Conservation (phyloP, 169 alveolate species). For the Plasmodium vivax region DNA sequence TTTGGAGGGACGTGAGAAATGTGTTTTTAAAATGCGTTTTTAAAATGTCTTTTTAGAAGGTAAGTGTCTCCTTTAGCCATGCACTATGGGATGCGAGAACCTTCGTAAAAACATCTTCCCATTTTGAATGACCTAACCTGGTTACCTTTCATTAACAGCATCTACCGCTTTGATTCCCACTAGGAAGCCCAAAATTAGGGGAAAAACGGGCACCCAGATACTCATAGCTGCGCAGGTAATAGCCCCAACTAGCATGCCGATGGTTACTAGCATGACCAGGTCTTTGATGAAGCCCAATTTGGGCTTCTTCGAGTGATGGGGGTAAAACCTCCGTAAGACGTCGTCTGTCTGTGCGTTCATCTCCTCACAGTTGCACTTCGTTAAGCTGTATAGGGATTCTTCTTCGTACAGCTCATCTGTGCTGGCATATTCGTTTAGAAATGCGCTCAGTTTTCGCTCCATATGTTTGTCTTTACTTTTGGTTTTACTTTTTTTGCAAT, state of each 20-base stretch:
- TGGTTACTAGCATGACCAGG: no score
- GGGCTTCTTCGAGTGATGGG: background rate
- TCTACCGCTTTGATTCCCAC: background rate
- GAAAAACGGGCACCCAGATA: background rate
- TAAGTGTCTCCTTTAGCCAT: background rate
- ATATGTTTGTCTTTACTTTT: background rate
- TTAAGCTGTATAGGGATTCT: background rate
- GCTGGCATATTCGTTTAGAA: background rate
- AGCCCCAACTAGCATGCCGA: background rate
- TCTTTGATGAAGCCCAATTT: background rate
- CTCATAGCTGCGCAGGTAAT: background rate
- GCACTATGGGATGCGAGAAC: background rate
- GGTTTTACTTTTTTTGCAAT: background rate
- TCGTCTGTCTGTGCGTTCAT: background rate
- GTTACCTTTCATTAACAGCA: no score
- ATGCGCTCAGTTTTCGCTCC: background rate
- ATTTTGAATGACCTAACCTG: background rate
- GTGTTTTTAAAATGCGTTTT: no score
- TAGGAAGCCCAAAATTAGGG: background rate
- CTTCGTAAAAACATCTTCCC: background rate
- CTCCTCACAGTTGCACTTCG: background rate
- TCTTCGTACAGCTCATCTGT: background rate
- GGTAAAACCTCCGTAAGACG: background rate
- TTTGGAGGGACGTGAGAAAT: background rate
- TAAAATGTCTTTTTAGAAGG: no score